These are phyloP conservation scores for Kazachstania sp. DNA, from an alignment of 1,139 yeast species.

Conservation along the genomic window DNA sequence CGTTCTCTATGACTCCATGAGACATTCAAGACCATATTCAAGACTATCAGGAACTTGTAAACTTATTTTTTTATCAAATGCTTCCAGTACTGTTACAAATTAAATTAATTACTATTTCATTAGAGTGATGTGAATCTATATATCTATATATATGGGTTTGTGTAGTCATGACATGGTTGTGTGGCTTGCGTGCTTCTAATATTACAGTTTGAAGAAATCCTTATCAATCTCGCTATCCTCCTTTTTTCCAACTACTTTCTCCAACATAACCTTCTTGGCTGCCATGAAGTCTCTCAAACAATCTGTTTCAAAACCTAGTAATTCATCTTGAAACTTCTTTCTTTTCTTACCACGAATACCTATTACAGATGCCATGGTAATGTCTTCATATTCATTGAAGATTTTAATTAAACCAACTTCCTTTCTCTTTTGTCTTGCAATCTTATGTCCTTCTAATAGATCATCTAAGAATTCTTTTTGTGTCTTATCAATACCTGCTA, in stretches of 20 bases:
- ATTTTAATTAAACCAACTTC: constrained; percentile 28
- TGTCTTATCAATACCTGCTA: constrained; percentile 8
- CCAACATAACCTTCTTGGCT: constrained; percentile 18
- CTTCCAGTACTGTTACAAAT: no score
- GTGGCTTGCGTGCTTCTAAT: neutral
- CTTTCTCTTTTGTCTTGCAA: constrained; percentile 18
- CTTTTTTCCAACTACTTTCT: neutral
- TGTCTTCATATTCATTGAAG: constrained; percentile 29
- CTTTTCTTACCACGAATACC: constrained; percentile 32
- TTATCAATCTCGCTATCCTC: constrained; percentile 5
- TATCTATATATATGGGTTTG: neutral
- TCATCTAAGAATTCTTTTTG: constrained; percentile 18
- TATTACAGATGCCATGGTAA: constrained; percentile 29
- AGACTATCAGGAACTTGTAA: no score
- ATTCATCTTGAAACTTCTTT: constrained; percentile 26
- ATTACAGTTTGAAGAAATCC: constrained; percentile 4
- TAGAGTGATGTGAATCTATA: neutral
- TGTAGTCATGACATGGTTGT: neutral
- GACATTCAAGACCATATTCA: no score
- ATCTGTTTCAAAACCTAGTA: constrained; percentile 30
- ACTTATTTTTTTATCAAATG: no score
- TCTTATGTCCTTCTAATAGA: constrained; percentile 17
- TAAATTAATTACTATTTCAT: no score
- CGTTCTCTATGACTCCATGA: no score
- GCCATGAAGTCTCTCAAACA: constrained; percentile 20